Percentiles rank a stretch among this genome's conserved stretches.
Conservation (phyloP, 352 stramenopile genomes). For the Thalassiosira hispida region DNA sequence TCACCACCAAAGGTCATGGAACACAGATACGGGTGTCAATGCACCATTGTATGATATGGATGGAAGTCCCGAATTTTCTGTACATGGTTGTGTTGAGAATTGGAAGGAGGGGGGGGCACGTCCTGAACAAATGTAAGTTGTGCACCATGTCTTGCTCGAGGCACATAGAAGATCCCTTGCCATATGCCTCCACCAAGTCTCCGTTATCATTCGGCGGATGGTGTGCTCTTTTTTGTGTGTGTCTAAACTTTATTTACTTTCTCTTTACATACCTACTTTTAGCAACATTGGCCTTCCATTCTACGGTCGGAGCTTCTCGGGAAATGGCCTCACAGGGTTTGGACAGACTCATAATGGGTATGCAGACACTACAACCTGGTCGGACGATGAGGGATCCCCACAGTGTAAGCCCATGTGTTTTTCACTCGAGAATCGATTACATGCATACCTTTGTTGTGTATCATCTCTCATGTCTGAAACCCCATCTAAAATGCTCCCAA, state of each 20-base stretch:
- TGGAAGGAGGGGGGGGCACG: constrained; percentile 22
- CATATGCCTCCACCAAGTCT: too few relatives aligned
- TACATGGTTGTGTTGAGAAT: constrained; percentile 40
- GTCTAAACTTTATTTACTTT: neutral
- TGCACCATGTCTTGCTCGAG: neutral
- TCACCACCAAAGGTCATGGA: constrained; percentile 14
- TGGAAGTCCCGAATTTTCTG: constrained; percentile 24
- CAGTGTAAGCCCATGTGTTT: constrained; percentile 28
- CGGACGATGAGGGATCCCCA: constrained; percentile 31
- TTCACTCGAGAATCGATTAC: neutral
- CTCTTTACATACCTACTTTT: neutral
- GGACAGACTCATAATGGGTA: constrained; percentile 1
- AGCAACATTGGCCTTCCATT: constrained; percentile 43
- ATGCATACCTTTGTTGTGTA: neutral
- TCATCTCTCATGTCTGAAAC: too few relatives aligned
- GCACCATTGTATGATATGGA: constrained; percentile 34
- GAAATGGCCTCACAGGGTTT: constrained; percentile 12
- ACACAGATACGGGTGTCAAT: constrained; percentile 23
- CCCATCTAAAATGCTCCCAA: neutral
- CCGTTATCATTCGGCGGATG: too few relatives aligned
- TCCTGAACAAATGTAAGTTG: constrained; percentile 40
- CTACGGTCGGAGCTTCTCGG: constrained; percentile 33
- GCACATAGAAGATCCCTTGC: neutral
- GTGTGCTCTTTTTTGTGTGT: too few relatives aligned
- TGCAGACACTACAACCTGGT: constrained; percentile 32